Evolutionary conservation across 148 eudicot genomes (phyloP).

Genomic region (Tetragonia tetragonoides): DNA sequence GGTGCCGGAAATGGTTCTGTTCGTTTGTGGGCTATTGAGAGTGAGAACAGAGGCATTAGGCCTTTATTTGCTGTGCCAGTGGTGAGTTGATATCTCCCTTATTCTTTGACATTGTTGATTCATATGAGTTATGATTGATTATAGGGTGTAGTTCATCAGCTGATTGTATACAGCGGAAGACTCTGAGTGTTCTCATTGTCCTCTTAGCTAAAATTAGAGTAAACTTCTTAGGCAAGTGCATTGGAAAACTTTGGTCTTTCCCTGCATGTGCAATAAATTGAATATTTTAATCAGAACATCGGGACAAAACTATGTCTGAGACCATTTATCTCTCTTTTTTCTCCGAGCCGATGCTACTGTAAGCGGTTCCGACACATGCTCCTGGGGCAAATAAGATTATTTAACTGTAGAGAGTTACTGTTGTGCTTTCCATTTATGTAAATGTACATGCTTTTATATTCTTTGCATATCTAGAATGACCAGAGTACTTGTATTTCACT

Average conservation of each 20-base stretch:
- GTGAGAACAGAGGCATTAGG: conserved; percentile 62
- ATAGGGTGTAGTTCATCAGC: neutral
- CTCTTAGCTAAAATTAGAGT: neutral
- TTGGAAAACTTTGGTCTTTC: too few species aligned
- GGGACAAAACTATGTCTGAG: too few species aligned
- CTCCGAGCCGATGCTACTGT: too few species aligned
- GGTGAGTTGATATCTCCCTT: conserved; percentile 44
- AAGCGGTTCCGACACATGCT: too few species aligned
- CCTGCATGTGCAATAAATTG: too few species aligned
- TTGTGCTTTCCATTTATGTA: too few species aligned
- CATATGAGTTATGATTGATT: neutral
- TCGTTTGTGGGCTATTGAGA: conserved; percentile 81
- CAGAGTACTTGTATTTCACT: neutral
- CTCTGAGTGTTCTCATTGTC: neutral
- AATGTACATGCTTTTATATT: neutral
- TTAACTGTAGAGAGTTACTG: too few species aligned
- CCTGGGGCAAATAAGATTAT: too few species aligned
- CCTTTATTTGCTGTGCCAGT: conserved; percentile 79
- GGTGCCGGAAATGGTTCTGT: conserved; percentile 92
- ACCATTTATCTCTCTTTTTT: too few species aligned
- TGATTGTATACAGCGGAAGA: neutral
- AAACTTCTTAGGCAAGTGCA: too few species aligned
- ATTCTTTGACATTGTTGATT: neutral
- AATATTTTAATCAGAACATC: too few species aligned
- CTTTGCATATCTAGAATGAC: neutral